Percentiles rank a stretch among this genome's conserved stretches.
These are phyloP conservation scores for Teratosphaeria gauchensis DNA, from an alignment of 2,329 filamentous ascomycete genomes.

Conservation along the genomic window DNA sequence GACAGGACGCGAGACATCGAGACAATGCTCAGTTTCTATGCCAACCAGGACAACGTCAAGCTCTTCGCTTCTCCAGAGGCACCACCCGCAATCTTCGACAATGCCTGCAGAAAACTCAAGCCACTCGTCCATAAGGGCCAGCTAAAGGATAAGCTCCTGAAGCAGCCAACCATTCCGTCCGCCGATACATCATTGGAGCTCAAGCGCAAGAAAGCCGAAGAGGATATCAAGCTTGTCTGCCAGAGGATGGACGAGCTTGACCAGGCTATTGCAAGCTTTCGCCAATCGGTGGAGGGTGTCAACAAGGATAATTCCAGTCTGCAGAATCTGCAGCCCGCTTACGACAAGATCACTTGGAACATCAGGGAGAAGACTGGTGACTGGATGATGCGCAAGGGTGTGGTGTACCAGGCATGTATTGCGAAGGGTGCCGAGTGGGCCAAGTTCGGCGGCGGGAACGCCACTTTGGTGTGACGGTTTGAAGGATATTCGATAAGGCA, in stretches of 20 bases:
- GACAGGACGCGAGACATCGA: background rate
- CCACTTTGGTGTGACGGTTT: background rate
- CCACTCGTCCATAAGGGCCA: background rate
- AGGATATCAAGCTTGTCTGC: background rate
- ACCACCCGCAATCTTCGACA: background rate
- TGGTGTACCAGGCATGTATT: background rate
- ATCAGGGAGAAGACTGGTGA: too few species aligned
- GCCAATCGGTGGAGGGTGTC: background rate
- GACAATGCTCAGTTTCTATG: background rate
- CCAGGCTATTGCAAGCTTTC: background rate
- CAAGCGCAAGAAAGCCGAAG: background rate
- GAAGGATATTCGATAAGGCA: background rate
- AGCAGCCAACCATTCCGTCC: background rate
- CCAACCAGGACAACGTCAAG: background rate
- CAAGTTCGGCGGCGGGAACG: background rate
- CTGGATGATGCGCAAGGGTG: too few species aligned
- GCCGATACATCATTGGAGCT: background rate
- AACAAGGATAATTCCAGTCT: background rate
- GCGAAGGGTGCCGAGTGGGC: background rate
- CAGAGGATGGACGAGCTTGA: background rate
- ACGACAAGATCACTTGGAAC: background rate
- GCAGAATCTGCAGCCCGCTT: background rate
- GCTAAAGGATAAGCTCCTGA: background rate
- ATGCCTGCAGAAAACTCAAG: background rate
- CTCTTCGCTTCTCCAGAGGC: background rate